Percentiles rank a stretch among this genome's conserved stretches.
Conservation (phyloP, 1,139 yeast genomes). For the Blastobotrys persicus region DNA sequence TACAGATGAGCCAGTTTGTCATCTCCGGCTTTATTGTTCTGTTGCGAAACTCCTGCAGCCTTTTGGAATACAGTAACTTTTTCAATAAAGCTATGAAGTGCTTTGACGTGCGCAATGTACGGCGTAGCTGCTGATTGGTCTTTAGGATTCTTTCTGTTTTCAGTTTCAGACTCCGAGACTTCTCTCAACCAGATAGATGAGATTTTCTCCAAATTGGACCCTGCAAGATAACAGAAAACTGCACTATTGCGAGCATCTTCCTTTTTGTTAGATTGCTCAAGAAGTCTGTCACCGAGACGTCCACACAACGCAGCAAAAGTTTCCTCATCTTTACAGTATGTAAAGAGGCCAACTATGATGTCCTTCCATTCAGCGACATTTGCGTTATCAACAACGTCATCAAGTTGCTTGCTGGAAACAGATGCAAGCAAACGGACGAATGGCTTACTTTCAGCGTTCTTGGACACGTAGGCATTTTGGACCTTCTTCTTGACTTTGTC, state of each 20-base stretch:
- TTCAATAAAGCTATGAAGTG: slow-evolving; percentile 78
- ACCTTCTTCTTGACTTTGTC: slow-evolving; percentile 60
- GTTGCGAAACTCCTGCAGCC: slow-evolving; percentile 36
- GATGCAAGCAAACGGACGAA: slow-evolving; percentile 74
- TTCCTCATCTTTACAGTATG: slow-evolving; percentile 47
- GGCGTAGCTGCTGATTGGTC: slow-evolving; percentile 54
- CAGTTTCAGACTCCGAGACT: slow-evolving; percentile 56
- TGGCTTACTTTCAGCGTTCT: slow-evolving; percentile 51
- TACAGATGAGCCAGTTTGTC: slow-evolving; percentile 51
- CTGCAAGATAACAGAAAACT: slow-evolving; percentile 73
- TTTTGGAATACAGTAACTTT: slow-evolving; percentile 76
- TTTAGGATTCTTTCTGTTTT: slow-evolving; percentile 19
- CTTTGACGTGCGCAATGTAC: slow-evolving; percentile 80
- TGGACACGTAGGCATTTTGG: slow-evolving; percentile 64
- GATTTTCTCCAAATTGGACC: slow-evolving; percentile 75
- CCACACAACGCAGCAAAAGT: slow-evolving; percentile 54
- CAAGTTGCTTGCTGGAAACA: slow-evolving; percentile 55
- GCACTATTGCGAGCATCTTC: slow-evolving; percentile 64
- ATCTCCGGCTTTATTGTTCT: slow-evolving; percentile 31
- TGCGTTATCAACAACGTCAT: slow-evolving; percentile 75
- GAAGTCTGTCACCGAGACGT: slow-evolving; percentile 71
- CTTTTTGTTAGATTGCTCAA: slow-evolving; percentile 32
- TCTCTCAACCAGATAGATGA: slow-evolving; percentile 84
- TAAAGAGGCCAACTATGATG: slow-evolving; percentile 66
- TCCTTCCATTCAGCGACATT: slow-evolving; percentile 81